Percentiles rank a stretch among this genome's conserved stretches.
Conservation (phyloP, 495 filamentous ascomycete species). For the Tuber magnatum region DNA sequence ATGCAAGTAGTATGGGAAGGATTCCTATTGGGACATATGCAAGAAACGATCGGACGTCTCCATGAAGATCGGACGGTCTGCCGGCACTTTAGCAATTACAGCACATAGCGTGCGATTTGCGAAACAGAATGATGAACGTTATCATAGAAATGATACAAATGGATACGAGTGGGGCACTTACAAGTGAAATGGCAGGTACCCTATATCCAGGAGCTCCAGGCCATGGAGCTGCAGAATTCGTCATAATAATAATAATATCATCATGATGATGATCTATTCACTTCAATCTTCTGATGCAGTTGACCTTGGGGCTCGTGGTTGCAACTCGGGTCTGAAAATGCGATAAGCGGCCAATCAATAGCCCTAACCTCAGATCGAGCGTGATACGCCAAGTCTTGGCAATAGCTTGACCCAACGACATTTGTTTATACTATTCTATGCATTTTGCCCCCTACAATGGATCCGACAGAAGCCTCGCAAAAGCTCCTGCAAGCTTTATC, state of each 20-base stretch:
- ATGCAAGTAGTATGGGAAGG: constrained; percentile 47
- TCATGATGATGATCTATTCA: neutral
- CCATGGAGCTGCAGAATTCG: neutral
- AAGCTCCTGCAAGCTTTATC: constrained; percentile 32
- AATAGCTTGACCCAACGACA: constrained; percentile 18
- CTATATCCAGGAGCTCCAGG: neutral
- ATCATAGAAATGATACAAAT: neutral
- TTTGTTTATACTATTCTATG: constrained; percentile 14
- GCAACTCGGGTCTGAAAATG: neutral
- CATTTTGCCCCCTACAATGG: constrained; percentile 21
- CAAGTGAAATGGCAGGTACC: neutral
- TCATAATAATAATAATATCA: too few relatives aligned
- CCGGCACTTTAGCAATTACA: neutral
- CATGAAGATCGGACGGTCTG: constrained; percentile 30
- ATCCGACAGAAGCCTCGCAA: constrained; percentile 18
- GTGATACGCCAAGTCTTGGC: constrained; percentile 22
- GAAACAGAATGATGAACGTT: neutral
- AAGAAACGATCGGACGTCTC: constrained; percentile 45
- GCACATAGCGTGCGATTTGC: neutral
- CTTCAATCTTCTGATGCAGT: neutral
- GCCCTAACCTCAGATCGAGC: neutral
- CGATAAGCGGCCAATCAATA: neutral
- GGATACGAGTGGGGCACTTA: neutral
- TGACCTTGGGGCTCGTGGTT: neutral
- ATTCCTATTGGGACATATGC: constrained; percentile 49